A percentile compares a stretch with the other conserved stretches of the same genome.
Evolutionary conservation across 805 yeast genomes (phyloP).

Genomic region (Metschnikowia cubensis): DNA sequence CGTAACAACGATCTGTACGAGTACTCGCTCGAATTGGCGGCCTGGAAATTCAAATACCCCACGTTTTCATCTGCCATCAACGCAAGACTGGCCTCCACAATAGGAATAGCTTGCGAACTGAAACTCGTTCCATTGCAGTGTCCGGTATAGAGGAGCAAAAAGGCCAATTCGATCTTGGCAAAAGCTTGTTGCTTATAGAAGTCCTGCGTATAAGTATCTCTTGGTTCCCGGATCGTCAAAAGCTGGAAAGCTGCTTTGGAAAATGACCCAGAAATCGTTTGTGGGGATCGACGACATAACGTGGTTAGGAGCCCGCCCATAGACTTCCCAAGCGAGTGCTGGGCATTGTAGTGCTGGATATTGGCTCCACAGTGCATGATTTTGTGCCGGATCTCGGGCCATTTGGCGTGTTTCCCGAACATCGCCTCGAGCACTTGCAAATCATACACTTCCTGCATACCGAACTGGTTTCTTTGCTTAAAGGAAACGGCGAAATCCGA

Average conservation of each 20-base stretch:
- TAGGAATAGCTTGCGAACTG: slow-evolving; percentile 27
- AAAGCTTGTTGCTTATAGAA: slow-evolving; percentile 47
- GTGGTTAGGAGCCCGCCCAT: slow-evolving; percentile 77
- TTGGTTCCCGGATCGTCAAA: slow-evolving; percentile 47
- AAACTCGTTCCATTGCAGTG: slow-evolving; percentile 26
- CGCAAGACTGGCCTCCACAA: slow-evolving; percentile 41
- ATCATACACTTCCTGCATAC: slow-evolving; percentile 53
- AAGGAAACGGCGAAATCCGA: slow-evolving; percentile 48
- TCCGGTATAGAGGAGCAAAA: slow-evolving; percentile 47
- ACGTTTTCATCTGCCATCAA: slow-evolving; percentile 49
- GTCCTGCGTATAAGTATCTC: slow-evolving; percentile 47
- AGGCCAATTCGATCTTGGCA: slow-evolving; percentile 63
- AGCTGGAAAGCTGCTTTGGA: slow-evolving; percentile 42
- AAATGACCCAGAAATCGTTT: slow-evolving; percentile 15
- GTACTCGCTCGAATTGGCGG: slow-evolving; percentile 26
- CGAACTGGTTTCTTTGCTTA: slow-evolving; percentile 46
- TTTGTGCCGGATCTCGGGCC: slow-evolving; percentile 39
- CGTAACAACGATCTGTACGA: slow-evolving; percentile 59
- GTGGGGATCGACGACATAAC: slow-evolving; percentile 39
- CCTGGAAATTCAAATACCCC: slow-evolving; percentile 38
- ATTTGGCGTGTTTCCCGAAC: slow-evolving; percentile 34
- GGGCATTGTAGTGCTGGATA: slow-evolving; percentile 61
- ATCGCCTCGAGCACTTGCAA: slow-evolving; percentile 59
- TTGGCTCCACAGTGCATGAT: slow-evolving; percentile 59
- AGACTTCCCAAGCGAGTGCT: slow-evolving; percentile 64